Conservation (phyloP, 2,329 filamentous ascomycete species). For the Sordariomycetes sp. region DNA sequence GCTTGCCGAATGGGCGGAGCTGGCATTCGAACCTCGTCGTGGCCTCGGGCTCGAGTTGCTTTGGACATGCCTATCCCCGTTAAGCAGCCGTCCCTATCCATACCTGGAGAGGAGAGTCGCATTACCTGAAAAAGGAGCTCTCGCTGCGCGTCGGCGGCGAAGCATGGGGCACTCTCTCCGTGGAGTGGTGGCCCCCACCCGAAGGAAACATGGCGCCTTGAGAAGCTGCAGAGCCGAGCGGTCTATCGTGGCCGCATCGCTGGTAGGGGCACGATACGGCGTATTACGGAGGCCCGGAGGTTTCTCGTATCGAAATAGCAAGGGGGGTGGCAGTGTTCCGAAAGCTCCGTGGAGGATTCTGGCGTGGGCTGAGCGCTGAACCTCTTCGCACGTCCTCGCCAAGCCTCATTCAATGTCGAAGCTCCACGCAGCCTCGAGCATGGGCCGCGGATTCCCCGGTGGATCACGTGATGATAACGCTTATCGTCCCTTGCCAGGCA, state of each 20-base stretch:
- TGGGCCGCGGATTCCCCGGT: slow-evolving; percentile 10
- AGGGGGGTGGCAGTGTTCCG: neutral
- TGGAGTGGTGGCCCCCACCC: slow-evolving; percentile 49
- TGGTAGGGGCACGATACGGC: slow-evolving; percentile 12
- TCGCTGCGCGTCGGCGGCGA: slow-evolving; percentile 40
- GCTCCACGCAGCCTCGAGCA: neutral
- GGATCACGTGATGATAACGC: slow-evolving; percentile 12
- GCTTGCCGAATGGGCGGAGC: slow-evolving; percentile 62
- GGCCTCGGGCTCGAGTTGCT: slow-evolving; percentile 28
- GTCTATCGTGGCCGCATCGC: slow-evolving; percentile 41
- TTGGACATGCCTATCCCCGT: slow-evolving; percentile 30
- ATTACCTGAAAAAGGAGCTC: slow-evolving; percentile 48
- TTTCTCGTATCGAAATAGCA: neutral
- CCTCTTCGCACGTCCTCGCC: slow-evolving; percentile 2
- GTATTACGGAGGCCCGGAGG: neutral
- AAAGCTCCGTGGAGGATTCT: neutral
- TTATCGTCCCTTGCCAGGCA: neutral
- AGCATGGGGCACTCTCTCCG: slow-evolving; percentile 52
- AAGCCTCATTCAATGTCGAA: slow-evolving; percentile 2
- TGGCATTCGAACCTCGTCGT: slow-evolving; percentile 72
- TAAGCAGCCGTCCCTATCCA: neutral
- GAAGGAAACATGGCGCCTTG: slow-evolving; percentile 47
- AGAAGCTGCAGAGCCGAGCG: slow-evolving; percentile 12
- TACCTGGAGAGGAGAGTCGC: neutral
- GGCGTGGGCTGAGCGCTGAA: neutral